Conservation (phyloP, 2,329 filamentous ascomycete species). For the Lachnellula hyalina region DNA sequence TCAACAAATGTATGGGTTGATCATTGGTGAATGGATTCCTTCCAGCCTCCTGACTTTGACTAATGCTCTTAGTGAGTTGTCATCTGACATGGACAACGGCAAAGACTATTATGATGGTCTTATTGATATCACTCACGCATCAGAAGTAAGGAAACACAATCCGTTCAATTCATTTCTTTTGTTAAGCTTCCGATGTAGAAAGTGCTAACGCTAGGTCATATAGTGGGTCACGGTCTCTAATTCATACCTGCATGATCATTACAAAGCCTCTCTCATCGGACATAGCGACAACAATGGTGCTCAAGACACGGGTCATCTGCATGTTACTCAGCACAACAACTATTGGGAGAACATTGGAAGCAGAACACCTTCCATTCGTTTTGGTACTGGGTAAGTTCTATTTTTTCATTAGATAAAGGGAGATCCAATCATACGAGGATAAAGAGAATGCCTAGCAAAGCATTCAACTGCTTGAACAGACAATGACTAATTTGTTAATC, state of each 20-base stretch:
- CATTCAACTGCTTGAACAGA: too few species aligned
- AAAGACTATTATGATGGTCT: conserved; percentile 41
- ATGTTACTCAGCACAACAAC: conserved; percentile 26
- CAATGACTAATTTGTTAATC: conserved; percentile 40
- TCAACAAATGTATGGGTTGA: conserved; percentile 46
- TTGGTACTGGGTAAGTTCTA: conserved; percentile 46
- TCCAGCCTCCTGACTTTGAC: not conserved
- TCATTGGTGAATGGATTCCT: conserved; percentile 28
- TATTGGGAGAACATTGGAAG: conserved; percentile 20
- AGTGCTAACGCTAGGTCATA: too few species aligned
- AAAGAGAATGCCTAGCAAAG: too few species aligned
- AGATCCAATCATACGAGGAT: too few species aligned
- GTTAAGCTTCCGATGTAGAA: too few species aligned
- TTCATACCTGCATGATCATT: conserved; percentile 40
- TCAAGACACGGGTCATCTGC: conserved; percentile 26
- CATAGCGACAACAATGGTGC: conserved; percentile 26
- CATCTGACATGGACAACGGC: conserved; percentile 30
- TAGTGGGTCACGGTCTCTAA: conserved; percentile 38
- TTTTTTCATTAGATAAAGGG: too few species aligned
- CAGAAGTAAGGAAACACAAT: conserved; percentile 25
- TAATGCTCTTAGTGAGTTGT: conserved; percentile 32
- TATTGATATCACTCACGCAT: conserved; percentile 40
- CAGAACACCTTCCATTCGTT: conserved; percentile 52
- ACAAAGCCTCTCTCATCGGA: conserved; percentile 27
- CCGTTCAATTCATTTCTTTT: too few species aligned